Evolutionary conservation across 78 protist species (phyloP), one percentile per base, ranked within the genome.

Genomic region (Cavenderia fasciculata): DNA sequence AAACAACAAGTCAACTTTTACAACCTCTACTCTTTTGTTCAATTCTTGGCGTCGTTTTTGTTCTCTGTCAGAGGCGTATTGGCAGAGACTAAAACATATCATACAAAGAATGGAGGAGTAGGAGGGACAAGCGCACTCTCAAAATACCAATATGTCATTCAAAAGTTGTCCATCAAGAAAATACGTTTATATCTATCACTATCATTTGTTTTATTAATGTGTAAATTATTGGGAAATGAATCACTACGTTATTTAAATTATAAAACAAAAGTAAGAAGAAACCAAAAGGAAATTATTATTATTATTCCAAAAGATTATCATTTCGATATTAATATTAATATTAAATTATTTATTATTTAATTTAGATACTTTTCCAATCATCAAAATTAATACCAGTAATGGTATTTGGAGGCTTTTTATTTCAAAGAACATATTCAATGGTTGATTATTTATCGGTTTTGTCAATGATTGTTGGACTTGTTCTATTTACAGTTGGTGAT

Each of bases 331-430:
- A 47, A 47, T 12, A 47, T 47, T 47, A 47, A 47, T 12, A 47
- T 12, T 12, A 47, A 10, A 47, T 47, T 16, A 47, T n/a, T n/a
- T n/a, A n/a, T n/a, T n/a, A n/a, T n/a, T n/a, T 47, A 47, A 47
- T 47, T 47, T 16, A 10, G 10, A 47, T 71, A 6, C 29, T 79
- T 56, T 79, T 79, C 43, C 76, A 65, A 54, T 65, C 88, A 2
- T 79, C 88, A 36, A 79, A 79, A 41, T 19, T 79, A 1, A 79
- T 79, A 52, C 88, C 88, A 23, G 88, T 79, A 3, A 79, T 79
- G 88, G 33, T 79, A 1, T 52, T 79, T 66, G 88, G 88, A n/a
- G 76, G 88, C 12, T 2, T 79, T 29, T 7, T 79, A 49, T 79
- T 79, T 43, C 63, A 54, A 38, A 31, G 88, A 52, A 51, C 56